A percentile compares a stretch with the other conserved stretches of the same genome.
phyloP scores from a whole-genome alignment of 2,329 filamentous ascomycete species.

The Cladosporium colombiae region DNA sequence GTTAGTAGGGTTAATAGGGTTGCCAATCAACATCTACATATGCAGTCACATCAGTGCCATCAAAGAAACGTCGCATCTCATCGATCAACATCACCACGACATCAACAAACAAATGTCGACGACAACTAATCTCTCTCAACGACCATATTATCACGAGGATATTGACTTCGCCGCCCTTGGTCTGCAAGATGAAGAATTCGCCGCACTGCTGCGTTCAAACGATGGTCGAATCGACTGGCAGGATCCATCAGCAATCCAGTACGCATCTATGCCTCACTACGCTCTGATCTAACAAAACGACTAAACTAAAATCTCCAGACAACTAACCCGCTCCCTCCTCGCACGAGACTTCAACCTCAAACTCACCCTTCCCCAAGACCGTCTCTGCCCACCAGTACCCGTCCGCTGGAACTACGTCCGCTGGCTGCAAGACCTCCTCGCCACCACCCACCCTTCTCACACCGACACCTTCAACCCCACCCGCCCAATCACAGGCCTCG shows the following conservation, averaged over 20 bases:
- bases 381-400: conserved; percentile 82
- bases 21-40: neutral
- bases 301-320: conserved; percentile 65
- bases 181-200: conserved; percentile 60
- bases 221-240: conserved; percentile 74
- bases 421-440: conserved; percentile 81
- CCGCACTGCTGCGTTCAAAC: conserved; percentile 46
- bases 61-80: neutral
- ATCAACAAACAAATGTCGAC: neutral
- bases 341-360: conserved; percentile 71
- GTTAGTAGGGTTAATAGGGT: neutral
- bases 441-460: conserved; percentile 61
- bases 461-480: conserved; percentile 42
- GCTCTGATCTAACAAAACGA: neutral
- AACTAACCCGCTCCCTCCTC: conserved; percentile 76
- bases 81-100: neutral
- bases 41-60: neutral
- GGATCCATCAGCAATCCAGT: conserved; percentile 74
- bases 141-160: conserved; percentile 53
- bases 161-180: conserved; percentile 66
- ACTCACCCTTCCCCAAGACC: conserved; percentile 71
- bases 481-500: conserved; percentile 59
- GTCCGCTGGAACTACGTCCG: conserved; percentile 77
- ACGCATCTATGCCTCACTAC: conserved; percentile 34
- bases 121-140: neutral